Conservation (phyloP, 441 rosid genomes). For the Metrosideros polymorpha region DNA sequence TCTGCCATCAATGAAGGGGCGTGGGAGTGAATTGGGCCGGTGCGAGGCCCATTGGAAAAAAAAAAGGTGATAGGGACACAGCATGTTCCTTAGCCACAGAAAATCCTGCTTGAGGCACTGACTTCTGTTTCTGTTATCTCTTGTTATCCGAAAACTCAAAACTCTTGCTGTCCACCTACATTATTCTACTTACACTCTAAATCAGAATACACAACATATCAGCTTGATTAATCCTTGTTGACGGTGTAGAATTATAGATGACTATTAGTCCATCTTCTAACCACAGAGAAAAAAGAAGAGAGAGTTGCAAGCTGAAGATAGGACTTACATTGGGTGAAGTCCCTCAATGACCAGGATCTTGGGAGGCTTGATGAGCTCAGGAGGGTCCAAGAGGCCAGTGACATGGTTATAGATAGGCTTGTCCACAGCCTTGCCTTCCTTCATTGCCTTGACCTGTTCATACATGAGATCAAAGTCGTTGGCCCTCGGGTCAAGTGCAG, state of each 20-base stretch:
- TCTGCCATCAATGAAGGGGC: neutral
- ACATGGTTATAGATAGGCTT: slow-evolving; percentile 97
- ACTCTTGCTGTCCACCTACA: neutral
- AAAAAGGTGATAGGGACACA: neutral
- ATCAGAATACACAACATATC: neutral
- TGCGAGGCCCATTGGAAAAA: neutral
- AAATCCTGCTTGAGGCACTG: neutral
- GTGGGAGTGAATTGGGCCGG: neutral
- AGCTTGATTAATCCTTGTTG: neutral
- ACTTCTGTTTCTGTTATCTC: neutral
- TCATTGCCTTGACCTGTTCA: slow-evolving; percentile 84
- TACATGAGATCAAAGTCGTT: slow-evolving; percentile 94
- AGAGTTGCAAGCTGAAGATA: neutral
- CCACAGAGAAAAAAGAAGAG: neutral
- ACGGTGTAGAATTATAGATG: neutral
- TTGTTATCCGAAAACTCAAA: neutral
- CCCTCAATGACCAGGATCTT: slow-evolving; percentile 98
- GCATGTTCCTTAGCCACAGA: neutral
- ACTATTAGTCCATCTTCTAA: neutral
- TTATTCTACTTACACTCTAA: neutral
- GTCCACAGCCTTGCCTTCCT: slow-evolving; percentile 65
- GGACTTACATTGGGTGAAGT: slow-evolving; percentile 78
- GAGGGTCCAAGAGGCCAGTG: slow-evolving; percentile 81
- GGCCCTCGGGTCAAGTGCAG: slow-evolving; percentile 94
- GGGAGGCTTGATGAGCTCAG: slow-evolving; percentile 88